Base-by-base conservation (phyloP, 371 early-diverging fungal genomes). In the Funneliformis caledonium region DNA sequence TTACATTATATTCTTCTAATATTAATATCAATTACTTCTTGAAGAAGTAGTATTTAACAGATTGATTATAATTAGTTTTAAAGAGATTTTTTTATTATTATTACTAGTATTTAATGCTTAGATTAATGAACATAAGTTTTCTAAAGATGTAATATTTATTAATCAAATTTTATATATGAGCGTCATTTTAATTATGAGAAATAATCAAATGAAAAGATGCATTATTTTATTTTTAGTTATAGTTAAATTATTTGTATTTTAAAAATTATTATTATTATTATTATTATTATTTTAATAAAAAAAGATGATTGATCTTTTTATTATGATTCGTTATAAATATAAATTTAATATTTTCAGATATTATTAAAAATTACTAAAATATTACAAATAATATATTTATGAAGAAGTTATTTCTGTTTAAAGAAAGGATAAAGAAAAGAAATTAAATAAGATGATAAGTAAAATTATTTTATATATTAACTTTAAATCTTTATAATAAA, bases 51-150 rank as follows among this genome's bases (percentile, higher is more conserved):
- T 8, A 14, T 31, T 12, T 31, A 11, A 65, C 26, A 43, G 19
- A 86, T 87, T 37, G 62, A 50, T 14, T 87, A 88, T 33, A 82
- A 81, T 26, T 88, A 83, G 67, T 83, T 90, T 37, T 90, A 72
- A 83, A 64, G 84, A 83, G 48, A 77, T 87, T 4, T 67, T 82
- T 26, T 65, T 26, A 42, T 81, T 85, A 1, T 85, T 78, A 45
- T 77, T 88, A 89, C 88, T 12, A 88, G 90, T 60, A 90, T 89
- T 14, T 78, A 19, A 83, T 78, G 52, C 88, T 88, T 79, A 88
- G 88, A 56, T 80, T 82, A 2, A 79, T 87, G 31, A 85, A 87
- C 48, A 73, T 84, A 76, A 79, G 83, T 9, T 81, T 83, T 26
- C 89, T 8, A 78, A 81, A 14, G 86, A 81, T 37, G 65, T 84